These are phyloP conservation scores for Aspergillus puulaauensis DNA, from an alignment of 2,329 filamentous ascomycete genomes.

Conservation along the genomic window DNA sequence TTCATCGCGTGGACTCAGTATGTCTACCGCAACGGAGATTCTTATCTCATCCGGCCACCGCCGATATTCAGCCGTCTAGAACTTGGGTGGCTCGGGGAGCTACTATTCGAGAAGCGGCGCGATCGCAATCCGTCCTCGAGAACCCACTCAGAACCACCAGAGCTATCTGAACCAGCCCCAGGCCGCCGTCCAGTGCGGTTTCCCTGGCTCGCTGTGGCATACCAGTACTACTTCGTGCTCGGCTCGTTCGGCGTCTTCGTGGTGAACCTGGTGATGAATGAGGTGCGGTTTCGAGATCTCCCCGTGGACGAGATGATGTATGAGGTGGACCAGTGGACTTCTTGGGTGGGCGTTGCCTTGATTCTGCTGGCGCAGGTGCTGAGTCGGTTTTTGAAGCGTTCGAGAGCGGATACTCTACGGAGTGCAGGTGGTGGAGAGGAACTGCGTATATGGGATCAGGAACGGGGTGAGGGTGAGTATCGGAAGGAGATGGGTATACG, in stretches of 20 bases:
- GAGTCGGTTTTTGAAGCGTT: not conserved
- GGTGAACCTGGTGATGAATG: slow-evolving; percentile 1
- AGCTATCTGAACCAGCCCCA: not conserved
- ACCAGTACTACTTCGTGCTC: not conserved
- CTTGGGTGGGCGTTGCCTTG: slow-evolving; percentile 1
- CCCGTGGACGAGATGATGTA: slow-evolving; percentile 2
- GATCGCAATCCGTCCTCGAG: not conserved
- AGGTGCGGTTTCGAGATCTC: not conserved
- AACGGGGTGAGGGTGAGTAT: too few relatives aligned
- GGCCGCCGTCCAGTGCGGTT: not conserved
- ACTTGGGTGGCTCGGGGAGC: not conserved
- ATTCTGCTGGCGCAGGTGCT: not conserved
- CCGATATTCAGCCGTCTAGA: not conserved
- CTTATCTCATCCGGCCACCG: not conserved
- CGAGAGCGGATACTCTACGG: not conserved
- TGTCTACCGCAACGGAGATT: not conserved
- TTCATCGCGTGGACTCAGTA: not conserved
- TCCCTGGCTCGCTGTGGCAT: not conserved
- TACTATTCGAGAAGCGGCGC: not conserved
- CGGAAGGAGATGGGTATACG: not conserved
- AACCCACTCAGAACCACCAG: not conserved
- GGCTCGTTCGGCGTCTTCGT: not conserved
- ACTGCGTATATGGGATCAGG: not conserved
- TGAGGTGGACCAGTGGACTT: slow-evolving; percentile 4
- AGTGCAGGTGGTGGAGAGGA: not conserved